phyloP scores from a whole-genome alignment of 805 yeast genomes.

The Nakazawaea populi region DNA sequence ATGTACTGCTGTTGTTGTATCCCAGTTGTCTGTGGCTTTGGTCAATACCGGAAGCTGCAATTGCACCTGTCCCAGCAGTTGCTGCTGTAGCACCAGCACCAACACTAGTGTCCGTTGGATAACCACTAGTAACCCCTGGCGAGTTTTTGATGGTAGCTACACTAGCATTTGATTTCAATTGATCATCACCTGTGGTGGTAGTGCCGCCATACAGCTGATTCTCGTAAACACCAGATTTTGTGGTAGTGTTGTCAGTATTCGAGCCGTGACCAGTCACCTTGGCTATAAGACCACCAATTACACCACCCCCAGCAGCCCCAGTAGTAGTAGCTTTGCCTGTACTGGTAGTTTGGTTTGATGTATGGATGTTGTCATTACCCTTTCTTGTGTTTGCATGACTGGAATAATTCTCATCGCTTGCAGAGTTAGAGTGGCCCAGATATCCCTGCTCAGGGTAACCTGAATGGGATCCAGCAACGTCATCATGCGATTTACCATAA shows the following conservation, averaged over 20 bases:
- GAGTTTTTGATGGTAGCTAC: background rate
- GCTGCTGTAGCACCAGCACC: constrained; percentile 1
- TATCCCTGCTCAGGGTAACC: too few relatives aligned
- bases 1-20: background rate
- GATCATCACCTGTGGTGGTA: background rate
- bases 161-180: background rate
- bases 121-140: background rate
- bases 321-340: background rate
- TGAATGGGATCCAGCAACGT: too few relatives aligned
- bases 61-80: background rate
- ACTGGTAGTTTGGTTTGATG: background rate
- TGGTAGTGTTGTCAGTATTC: background rate
- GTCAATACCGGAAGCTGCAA: background rate
- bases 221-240: background rate
- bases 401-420: too few relatives aligned
- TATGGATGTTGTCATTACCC: background rate
- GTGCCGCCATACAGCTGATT: background rate
- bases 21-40: background rate
- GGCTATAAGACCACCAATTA: background rate
- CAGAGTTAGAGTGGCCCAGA: too few relatives aligned
- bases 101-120: constrained; percentile 2
- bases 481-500: too few relatives aligned
- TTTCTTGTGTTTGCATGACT: too few relatives aligned
- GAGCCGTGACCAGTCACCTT: background rate
- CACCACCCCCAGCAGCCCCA: constrained; percentile 2